phyloP scores from a whole-genome alignment of 768 basidiomycete genomes.

The Mycena rosella region DNA sequence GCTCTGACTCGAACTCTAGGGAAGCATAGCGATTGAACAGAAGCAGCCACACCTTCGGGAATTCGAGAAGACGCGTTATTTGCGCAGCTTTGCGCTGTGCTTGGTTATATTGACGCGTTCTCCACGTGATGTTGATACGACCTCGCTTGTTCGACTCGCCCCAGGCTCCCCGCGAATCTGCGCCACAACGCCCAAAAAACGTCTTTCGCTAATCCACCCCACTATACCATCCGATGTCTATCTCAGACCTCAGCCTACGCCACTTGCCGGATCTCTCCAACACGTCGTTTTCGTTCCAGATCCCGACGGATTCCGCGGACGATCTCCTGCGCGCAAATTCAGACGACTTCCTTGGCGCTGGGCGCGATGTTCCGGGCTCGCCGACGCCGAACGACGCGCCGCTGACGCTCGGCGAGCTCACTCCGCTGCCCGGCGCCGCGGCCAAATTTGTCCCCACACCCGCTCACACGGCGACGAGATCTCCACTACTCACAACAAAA shows the following conservation, averaged over 20 bases:
- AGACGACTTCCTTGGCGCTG: background rate
- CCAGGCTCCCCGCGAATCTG: background rate
- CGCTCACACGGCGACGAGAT: no score
- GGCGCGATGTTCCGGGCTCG: no score
- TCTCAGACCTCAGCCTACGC: background rate
- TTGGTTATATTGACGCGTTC: background rate
- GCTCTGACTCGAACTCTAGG: no score
- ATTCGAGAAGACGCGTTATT: background rate
- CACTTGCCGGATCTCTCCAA: background rate
- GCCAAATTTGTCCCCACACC: no score
- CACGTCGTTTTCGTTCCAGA: background rate
- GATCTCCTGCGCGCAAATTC: background rate
- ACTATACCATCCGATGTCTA: background rate
- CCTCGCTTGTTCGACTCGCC: background rate
- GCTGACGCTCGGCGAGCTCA: no score
- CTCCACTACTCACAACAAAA: no score
- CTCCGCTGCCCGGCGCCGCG: no score
- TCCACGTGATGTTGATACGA: background rate
- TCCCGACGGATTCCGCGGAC: background rate
- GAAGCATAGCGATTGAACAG: no score
- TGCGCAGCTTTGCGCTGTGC: background rate
- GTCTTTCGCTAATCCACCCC: background rate
- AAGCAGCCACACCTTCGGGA: background rate
- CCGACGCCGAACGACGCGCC: no score
- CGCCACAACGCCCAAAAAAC: background rate